Base-by-base conservation (phyloP, 192 early-diverging fungal genomes). In the Borealophlyctis nickersoniae region DNA sequence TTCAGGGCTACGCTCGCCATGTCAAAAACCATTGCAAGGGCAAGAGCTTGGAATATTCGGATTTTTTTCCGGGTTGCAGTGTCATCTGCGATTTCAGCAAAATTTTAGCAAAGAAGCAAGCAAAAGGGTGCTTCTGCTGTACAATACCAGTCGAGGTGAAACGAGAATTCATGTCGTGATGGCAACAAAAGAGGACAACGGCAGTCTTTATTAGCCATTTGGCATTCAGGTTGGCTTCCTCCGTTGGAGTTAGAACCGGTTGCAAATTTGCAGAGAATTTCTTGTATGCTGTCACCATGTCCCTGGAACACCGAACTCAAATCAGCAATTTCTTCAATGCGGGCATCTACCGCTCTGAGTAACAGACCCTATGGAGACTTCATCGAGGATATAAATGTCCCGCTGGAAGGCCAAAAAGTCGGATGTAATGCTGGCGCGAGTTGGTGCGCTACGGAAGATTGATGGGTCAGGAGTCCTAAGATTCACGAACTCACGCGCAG, bases 61-160 rank as follows among this genome's bases (percentile, higher is more conserved):
- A 68, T 59, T 1, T 54, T 29, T 16, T 68, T 60, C 29, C 65
- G 65, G 28, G 36, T 30, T n/a, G 48, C 31, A 3, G 54, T 23
- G 19, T 61, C 30, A 26, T 71, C 70, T 36, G 34, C 35, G 19
- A 2, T 39, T 58, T 28, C 19, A 23, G 49, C 14, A n/a, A 36
- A 53, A 14, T 53, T n/a, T 62, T 32, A 32, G 56, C 28, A 28
- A 16, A 33, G 49, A 26, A 29, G 11, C 24, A 58, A 7, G 7
- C 16, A 27, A 39, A 58, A 65, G 58, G 1, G 32, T 31, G 24
- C 36, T n/a, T n/a, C n/a, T n/a, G n/a, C n/a, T n/a, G n/a, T n/a
- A n/a, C n/a, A n/a, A 28, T 58, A 70, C 63, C 70, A 39, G 49
- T 49, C 26, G 50, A 36, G 22, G 29, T 48, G 62, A 76, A 76